phyloP scores from a whole-genome alignment of 768 basidiomycete species.

The Kwoniella sp. region DNA sequence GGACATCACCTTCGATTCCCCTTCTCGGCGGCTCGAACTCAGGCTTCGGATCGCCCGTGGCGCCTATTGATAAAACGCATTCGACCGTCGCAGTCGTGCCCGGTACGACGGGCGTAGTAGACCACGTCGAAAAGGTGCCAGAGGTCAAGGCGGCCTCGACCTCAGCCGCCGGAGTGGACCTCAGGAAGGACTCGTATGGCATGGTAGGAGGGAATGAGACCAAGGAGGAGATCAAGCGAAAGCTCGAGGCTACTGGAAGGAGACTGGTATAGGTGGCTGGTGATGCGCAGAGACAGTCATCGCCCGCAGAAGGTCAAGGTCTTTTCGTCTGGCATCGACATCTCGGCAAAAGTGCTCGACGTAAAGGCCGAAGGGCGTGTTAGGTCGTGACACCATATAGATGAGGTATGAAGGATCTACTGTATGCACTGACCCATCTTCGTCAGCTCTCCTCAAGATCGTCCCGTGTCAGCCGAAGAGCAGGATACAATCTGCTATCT shows the following conservation, averaged over 20 bases:
- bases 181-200: constrained; percentile 15
- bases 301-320: too few relatives aligned
- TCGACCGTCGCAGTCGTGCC: constrained; percentile 13
- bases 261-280: constrained; percentile 11
- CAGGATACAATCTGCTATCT: too few relatives aligned
- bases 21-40: neutral
- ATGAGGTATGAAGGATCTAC: too few relatives aligned
- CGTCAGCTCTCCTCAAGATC: too few relatives aligned
- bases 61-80: constrained; percentile 4
- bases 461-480: too few relatives aligned
- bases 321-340: too few relatives aligned
- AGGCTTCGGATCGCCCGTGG: neutral
- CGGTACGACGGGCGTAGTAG: constrained; percentile 15
- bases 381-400: too few relatives aligned
- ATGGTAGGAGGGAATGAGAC: constrained; percentile 12
- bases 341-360: too few relatives aligned
- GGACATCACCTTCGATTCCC: neutral
- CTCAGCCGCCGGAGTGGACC: constrained; percentile 9
- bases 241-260: constrained; percentile 8
- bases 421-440: too few relatives aligned
- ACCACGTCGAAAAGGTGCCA: constrained; percentile 6
- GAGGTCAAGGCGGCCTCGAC: constrained; percentile 7
- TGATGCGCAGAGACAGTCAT: too few relatives aligned
- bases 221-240: constrained; percentile 14
- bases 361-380: too few relatives aligned